Evolutionary conservation across 139 green algal species (phyloP).

Genomic region (Monoraphidium neglectum): DNA sequence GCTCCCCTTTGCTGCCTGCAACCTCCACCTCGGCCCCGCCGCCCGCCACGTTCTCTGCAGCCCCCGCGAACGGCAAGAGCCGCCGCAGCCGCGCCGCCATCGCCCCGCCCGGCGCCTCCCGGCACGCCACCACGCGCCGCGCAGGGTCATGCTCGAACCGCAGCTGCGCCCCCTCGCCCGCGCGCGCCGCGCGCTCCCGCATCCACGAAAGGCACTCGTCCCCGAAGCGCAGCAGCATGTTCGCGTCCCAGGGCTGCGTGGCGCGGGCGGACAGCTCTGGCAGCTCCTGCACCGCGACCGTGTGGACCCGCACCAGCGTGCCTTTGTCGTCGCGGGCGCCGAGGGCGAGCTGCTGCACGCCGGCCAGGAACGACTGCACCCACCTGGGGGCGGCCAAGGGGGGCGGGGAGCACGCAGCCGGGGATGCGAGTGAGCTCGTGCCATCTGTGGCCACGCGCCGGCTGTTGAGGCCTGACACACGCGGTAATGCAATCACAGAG

Average conservation of each 20-base stretch:
- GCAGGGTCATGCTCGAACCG: constrained; percentile 13
- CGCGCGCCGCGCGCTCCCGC: background rate
- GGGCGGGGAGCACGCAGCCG: no score
- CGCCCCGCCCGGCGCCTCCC: background rate
- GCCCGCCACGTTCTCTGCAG: background rate
- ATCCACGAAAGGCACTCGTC: constrained; percentile 47
- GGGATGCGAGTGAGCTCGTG: no score
- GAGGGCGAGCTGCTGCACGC: constrained; percentile 47
- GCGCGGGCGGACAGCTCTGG: constrained; percentile 13
- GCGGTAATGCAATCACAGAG: no score
- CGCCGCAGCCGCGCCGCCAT: constrained; percentile 25
- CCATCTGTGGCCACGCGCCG: no score
- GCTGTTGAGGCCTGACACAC: no score
- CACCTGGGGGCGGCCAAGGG: constrained; percentile 28
- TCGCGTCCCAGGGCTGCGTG: constrained; percentile 32
- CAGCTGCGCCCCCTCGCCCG: constrained; percentile 17
- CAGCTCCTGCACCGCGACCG: constrained; percentile 34
- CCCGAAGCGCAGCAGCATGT: constrained; percentile 43
- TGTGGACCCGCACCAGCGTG: constrained; percentile 29
- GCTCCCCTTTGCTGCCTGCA: no score
- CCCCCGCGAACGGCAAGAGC: background rate
- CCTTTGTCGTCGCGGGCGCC: constrained; percentile 43
- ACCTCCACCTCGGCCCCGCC: background rate
- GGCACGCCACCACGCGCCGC: background rate
- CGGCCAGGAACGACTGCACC: constrained; percentile 54